A percentile compares a stretch with the other conserved stretches of the same genome.
These are phyloP conservation scores for Pseudogymnoascus sp. DNA, from an alignment of 2,329 filamentous ascomycete genomes.

Conservation along the genomic window DNA sequence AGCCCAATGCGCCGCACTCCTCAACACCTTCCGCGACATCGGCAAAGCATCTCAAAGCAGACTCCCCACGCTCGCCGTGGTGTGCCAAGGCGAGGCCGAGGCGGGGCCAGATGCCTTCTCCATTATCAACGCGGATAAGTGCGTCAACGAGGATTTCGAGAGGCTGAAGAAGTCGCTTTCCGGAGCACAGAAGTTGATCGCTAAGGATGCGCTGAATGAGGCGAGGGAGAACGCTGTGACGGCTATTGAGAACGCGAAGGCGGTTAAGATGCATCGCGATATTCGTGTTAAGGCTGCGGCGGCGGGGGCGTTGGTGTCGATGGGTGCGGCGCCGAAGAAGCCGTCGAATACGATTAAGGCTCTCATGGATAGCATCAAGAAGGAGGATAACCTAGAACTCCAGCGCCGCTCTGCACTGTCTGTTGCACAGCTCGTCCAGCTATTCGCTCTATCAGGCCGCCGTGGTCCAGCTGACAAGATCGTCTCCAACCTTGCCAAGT, in stretches of 20 bases:
- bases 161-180: conserved; percentile 81
- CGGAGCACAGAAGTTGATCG: conserved; percentile 78
- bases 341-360: conserved; percentile 87
- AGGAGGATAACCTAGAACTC: conserved; percentile 82
- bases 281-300: conserved; percentile 78
- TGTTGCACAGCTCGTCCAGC: conserved; percentile 75
- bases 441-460: conserved; percentile 74
- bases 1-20: conserved; percentile 81
- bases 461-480: conserved; percentile 89
- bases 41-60: conserved; percentile 70
- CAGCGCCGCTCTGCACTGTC: conserved; percentile 80
- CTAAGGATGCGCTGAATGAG: conserved; percentile 69
- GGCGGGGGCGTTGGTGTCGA: conserved; percentile 80
- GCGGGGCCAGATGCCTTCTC: conserved; percentile 92
- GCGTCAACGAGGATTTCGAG: conserved; percentile 78
- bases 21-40: conserved; percentile 87
- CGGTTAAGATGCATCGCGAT: conserved; percentile 74
- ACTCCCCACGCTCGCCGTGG: conserved; percentile 73
- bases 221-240: conserved; percentile 61
- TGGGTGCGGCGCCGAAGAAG: conserved; percentile 84
- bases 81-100: conserved; percentile 88
- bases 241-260: conserved; percentile 72
- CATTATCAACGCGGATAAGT: conserved; percentile 77
- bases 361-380: conserved; percentile 97
- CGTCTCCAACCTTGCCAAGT: conserved; percentile 90